Evolutionary conservation across 176 grass and related monocot species (phyloP).

Genomic region (Pontederia paniculata): DNA sequence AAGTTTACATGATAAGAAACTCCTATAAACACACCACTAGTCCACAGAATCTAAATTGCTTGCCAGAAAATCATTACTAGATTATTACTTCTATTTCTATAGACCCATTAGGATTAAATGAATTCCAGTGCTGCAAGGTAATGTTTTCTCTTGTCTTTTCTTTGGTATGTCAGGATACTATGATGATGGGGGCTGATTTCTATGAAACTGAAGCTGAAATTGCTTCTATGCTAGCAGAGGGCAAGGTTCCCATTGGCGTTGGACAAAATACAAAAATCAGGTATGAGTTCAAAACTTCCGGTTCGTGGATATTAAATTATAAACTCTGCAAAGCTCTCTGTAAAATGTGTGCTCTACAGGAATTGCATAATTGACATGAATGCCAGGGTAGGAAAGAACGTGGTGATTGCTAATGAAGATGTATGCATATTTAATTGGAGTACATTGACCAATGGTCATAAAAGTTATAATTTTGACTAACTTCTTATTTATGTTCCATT

Average conservation of each 20-base stretch:
- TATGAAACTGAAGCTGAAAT: conserved; percentile 61
- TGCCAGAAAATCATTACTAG: no score
- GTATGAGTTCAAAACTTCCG: conserved; percentile 8
- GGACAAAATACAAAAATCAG: conserved; percentile 64
- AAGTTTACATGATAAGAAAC: no score
- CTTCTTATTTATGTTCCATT: not conserved
- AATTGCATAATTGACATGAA: conserved; percentile 84
- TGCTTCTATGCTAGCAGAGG: conserved; percentile 25
- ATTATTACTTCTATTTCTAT: no score
- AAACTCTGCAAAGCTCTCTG: not conserved
- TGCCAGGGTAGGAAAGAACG: conserved; percentile 53
- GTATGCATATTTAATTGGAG: conserved; percentile 12
- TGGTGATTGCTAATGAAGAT: conserved; percentile 38
- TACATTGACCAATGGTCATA: not conserved
- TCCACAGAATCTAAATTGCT: no score
- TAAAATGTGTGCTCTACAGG: conserved; percentile 18
- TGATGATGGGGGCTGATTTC: conserved; percentile 66
- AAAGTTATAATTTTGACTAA: not conserved
- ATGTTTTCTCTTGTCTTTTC: not conserved
- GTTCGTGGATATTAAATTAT: not conserved
- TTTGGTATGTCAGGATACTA: conserved; percentile 34
- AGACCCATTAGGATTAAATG: no score
- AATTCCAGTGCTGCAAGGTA: no score
- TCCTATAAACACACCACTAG: no score
- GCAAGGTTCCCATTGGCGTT: conserved; percentile 54